A percentile compares a stretch with the other conserved stretches of the same genome.
Conservation (phyloP, 2,329 filamentous ascomycete species). For the Ramularia collo-cygni region DNA sequence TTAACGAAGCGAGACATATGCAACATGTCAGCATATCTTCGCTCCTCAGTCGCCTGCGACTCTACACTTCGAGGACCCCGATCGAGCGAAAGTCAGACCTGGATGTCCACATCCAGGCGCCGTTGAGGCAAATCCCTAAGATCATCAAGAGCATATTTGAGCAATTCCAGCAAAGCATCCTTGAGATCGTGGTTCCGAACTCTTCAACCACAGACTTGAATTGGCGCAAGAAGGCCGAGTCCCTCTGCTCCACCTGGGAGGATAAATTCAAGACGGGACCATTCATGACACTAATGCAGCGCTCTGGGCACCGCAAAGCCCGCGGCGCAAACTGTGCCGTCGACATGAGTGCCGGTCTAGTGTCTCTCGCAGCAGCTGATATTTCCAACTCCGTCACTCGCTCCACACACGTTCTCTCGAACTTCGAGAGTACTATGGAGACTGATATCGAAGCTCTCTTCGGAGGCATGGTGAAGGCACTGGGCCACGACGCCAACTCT, state of each 20-base stretch:
- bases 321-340: neutral
- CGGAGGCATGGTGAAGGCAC: neutral
- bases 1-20: slow-evolving; percentile 11
- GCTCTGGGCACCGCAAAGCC: neutral
- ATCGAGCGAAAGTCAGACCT: slow-evolving; percentile 3
- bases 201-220: neutral
- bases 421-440: neutral
- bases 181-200: neutral
- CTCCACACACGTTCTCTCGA: neutral
- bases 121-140: neutral
- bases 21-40: slow-evolving; percentile 2
- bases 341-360: slow-evolving; percentile 4
- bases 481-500: slow-evolving; percentile 3
- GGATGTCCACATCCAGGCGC: neutral
- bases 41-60: slow-evolving; percentile 5
- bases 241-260: slow-evolving; percentile 2
- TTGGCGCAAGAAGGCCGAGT: neutral
- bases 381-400: neutral
- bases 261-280: neutral
- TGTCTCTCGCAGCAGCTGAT: neutral
- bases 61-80: neutral
- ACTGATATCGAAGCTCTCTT: neutral
- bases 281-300: slow-evolving; percentile 3
- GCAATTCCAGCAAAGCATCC: neutral
- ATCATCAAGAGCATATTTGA: neutral